Base-by-base conservation (phyloP, 2,329 filamentous ascomycete genomes). In the Xylariaceae sp. region DNA sequence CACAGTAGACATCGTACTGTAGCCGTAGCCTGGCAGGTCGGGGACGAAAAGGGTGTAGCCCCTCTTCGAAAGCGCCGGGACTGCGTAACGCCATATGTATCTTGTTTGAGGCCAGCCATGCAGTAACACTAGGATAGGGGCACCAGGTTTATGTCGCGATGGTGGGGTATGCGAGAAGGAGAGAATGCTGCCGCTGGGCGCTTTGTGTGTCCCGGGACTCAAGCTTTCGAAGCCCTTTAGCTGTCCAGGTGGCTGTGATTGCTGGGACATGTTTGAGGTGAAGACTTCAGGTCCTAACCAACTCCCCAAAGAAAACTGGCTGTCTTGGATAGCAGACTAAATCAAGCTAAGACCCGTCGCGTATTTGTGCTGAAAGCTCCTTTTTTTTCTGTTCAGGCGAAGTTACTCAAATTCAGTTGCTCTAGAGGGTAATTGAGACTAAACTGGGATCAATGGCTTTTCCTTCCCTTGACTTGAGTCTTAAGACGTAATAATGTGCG, bases 91-190 rank as follows among this genome's bases (percentile, higher is more conserved):
- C 58, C 55, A 58, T 10, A 60, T 58, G 24, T 55, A 58, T 26
- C 51, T 42, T 15, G 49, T 50, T 16, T 60, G 55, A 35, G 55
- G 58, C 55, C 55, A 60, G 35, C 58, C 58, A 45, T 58, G 58
- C 3, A 60, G 55, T n/a, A 60, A 41, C n/a, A 60, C 40, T 10
- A 60, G 41, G 52, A 60, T 43, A 18, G 55, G 48, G 6, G 49
- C 4, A 10, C 49, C 58, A 13, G 37, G 35, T 29, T 35, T 41
- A 33, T 53, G 55, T 23, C 32, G 45, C 18, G 52, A 50, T 2
- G 33, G 20, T 6, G 58, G 49, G 23, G 58, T 58, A 29, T 58
- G 50, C 4, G 51, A 58, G 46, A 51, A 58, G 16, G 58, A 60
- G 42, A 58, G 33, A 15, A 36, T 26, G 32, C 50, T 42, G 10